Percentiles rank a stretch among this genome's conserved stretches.
Conservation (phyloP, 2,329 filamentous ascomycete genomes). For the Trichoderma gracile region DNA sequence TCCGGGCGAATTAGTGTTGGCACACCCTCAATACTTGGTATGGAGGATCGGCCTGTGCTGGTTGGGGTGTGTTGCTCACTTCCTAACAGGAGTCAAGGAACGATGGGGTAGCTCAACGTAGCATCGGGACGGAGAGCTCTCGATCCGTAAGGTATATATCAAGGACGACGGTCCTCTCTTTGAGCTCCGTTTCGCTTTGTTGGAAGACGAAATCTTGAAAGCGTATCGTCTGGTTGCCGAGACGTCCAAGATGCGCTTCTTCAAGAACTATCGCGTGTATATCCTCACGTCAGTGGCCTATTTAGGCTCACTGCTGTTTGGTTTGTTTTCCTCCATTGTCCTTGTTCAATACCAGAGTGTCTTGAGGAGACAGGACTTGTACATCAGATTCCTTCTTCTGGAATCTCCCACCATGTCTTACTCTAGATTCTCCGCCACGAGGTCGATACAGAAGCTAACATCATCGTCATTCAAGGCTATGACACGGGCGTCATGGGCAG, state of each 20-base stretch:
- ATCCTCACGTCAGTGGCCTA: conserved; percentile 26
- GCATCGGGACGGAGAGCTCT: not conserved
- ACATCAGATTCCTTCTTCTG: not conserved
- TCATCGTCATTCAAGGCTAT: conserved; percentile 1
- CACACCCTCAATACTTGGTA: not conserved
- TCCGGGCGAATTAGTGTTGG: not conserved
- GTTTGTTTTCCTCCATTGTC: not conserved
- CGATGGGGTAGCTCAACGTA: not conserved
- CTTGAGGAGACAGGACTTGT: not conserved
- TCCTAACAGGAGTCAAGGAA: not conserved
- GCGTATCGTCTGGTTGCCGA: not conserved
- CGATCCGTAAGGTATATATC: not conserved
- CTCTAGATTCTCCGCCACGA: not conserved
- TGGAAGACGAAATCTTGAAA: no score
- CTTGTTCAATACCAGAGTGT: not conserved
- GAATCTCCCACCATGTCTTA: not conserved
- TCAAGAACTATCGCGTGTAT: conserved; percentile 26
- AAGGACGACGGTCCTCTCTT: not conserved
- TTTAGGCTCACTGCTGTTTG: conserved; percentile 25
- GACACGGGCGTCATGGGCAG: conserved; percentile 28
- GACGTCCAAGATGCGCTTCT: conserved; percentile 16
- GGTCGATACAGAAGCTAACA: not conserved
- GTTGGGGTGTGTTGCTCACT: not conserved
- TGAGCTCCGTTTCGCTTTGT: no score
- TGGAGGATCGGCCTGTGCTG: conserved; percentile 6